A percentile compares a stretch with the other conserved stretches of the same genome.
Conservation (phyloP, 2,329 filamentous ascomycete species). For the Scedosporium apiospermum region DNA sequence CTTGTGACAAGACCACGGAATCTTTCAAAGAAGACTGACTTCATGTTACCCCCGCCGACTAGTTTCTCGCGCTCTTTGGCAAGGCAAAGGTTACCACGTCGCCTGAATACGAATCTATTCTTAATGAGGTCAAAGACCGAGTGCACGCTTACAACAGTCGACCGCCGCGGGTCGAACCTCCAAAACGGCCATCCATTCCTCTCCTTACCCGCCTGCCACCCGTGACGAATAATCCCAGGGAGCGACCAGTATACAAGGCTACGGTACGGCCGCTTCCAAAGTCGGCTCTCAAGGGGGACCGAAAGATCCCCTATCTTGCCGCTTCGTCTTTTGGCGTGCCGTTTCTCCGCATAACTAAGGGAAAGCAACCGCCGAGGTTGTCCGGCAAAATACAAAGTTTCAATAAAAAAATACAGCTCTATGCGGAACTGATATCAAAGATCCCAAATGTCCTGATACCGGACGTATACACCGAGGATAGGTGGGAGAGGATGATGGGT, state of each 20-base stretch:
- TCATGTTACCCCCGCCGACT: not conserved
- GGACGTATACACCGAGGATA: conserved; percentile 31
- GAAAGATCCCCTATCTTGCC: conserved; percentile 48
- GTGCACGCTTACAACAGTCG: conserved; percentile 11
- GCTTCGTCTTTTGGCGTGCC: conserved; percentile 46
- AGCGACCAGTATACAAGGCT: conserved; percentile 37
- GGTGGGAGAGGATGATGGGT: conserved; percentile 34
- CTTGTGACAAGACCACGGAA: not conserved
- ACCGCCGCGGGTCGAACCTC: conserved; percentile 14
- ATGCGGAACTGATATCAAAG: conserved; percentile 25
- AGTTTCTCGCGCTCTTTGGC: conserved; percentile 32
- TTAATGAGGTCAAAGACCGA: conserved; percentile 12
- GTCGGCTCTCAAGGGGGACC: conserved; percentile 31
- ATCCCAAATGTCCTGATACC: conserved; percentile 27
- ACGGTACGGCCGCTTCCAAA: conserved; percentile 38
- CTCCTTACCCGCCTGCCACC: conserved; percentile 23
- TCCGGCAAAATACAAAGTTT: conserved; percentile 48
- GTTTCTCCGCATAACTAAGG: conserved; percentile 58
- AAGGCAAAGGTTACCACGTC: conserved; percentile 26
- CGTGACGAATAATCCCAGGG: conserved; percentile 12
- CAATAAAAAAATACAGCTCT: conserved; percentile 29
- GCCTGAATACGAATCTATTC: conserved; percentile 30
- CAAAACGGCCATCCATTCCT: not conserved
- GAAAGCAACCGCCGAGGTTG: conserved; percentile 47
- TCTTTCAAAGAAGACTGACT: not conserved